These are phyloP conservation scores for Ruellia speciosa DNA, from an alignment of 305 asterid genomes.

Conservation along the genomic window DNA sequence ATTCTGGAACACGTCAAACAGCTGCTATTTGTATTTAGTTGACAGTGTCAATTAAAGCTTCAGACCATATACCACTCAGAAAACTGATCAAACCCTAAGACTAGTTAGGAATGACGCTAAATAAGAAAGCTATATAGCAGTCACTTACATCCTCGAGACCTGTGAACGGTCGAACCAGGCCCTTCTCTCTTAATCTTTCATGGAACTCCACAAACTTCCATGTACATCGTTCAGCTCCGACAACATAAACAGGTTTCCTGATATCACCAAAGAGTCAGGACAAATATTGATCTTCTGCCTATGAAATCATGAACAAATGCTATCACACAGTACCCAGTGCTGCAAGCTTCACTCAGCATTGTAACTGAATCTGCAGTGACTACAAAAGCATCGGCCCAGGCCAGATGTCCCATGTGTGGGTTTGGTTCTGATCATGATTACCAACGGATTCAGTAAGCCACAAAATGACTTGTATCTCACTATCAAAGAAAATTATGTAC, in stretches of 20 bases:
- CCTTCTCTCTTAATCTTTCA: slow-evolving; percentile 64
- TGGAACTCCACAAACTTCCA: slow-evolving; percentile 93
- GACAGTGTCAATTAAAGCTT: neutral
- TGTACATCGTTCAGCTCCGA: slow-evolving; percentile 85
- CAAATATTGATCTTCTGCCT: slow-evolving; percentile 14
- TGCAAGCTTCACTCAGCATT: slow-evolving; percentile 97
- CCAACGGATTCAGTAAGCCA: slow-evolving; percentile 21
- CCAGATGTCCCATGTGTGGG: slow-evolving; percentile 94
- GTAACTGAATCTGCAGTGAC: slow-evolving; percentile 95
- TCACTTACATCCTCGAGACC: slow-evolving; percentile 96
- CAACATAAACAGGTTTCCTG: slow-evolving; percentile 95
- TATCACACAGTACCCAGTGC: slow-evolving; percentile 71
- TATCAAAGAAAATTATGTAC: slow-evolving; percentile 31
- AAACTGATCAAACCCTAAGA: neutral
- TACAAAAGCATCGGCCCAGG: slow-evolving; percentile 93
- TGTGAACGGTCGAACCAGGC: slow-evolving; percentile 85
- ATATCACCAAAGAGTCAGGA: slow-evolving; percentile 19
- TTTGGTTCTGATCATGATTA: slow-evolving; percentile 62
- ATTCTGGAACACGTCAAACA: neutral
- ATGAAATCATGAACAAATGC: slow-evolving; percentile 15
- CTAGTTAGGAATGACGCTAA: neutral
- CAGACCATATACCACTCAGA: neutral
- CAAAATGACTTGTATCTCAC: slow-evolving; percentile 18
- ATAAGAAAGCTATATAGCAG: slow-evolving; percentile 2
- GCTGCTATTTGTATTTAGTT: neutral